Base-by-base conservation (phyloP, 352 stramenopile species). In the Poterioochromonas sp. region DNA sequence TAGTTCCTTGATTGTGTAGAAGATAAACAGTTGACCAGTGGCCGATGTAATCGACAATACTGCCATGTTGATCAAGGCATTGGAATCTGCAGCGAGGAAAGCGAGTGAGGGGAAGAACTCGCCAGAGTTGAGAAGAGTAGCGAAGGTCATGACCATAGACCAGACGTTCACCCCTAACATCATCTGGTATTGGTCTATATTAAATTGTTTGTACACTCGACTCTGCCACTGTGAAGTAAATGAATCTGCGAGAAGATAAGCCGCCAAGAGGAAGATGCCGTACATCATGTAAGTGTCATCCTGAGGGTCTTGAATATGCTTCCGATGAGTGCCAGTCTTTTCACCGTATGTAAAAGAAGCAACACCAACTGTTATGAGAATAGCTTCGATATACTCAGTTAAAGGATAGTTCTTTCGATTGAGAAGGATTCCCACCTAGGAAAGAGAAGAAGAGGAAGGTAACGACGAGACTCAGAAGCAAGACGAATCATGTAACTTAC, bases 141-240 rank as follows among this genome's bases (percentile, higher is more conserved):
- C 44, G 0, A 80, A 85, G 0, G 88, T 93, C 76, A 92, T 89
- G 60, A 86, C 70, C 80, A 93, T 91, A 0, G 87, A 87, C 29
- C 86, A 90, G 41, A 80, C 85, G 69, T 93, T 93, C 32, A 93
- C 87, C 18, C 87, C 86, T 29, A 91, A 79, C 87, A 93, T 93
- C 88, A 93, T 93, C 80, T 93, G 88, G 80, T 90, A 93, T 44
- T 84, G 84, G 71, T 91, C 87, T 0, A 93, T 86, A 34, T 85
- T 85, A 81, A 90, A 90, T 62, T 90, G 85, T 44, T 83, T 79
- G 80, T 91, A 92, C 12, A 92, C 82, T 62, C 87, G 86, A 76
- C 84, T 82, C 78, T 94, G 88, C 88, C 88, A 94, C 79, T 94
- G 88, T 18, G 83, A 90, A 32, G 89, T 94, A 82, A 94, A 94